Evolutionary conservation across 345 rosid genomes (phyloP), one percentile per base, ranked within the genome.

Genomic region (Eucalyptus viminalis): DNA sequence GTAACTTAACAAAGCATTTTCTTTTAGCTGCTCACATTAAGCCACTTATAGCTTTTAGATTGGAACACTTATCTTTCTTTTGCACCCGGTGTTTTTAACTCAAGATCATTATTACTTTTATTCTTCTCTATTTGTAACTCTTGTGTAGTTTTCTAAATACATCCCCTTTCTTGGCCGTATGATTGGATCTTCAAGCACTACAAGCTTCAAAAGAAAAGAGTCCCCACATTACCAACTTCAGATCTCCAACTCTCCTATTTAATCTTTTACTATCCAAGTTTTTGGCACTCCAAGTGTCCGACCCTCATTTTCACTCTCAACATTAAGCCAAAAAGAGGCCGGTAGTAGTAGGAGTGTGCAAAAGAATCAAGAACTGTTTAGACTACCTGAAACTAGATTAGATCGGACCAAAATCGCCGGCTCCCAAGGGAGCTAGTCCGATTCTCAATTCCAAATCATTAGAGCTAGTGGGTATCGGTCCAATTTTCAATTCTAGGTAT

Each of bases 401-500:
- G 58, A 53, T 53, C 1, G 5, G 1, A 53, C 58, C 58, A 53
- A 53, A 53, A 53, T 4, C 0, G 9, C 58, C 1, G 11, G 0
- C 58, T 53, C 58, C 11, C 25, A 21, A 53, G 58, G 5, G 58
- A 53, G 11, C 25, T 0, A 0, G 3, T 21, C 2, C 2, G 0
- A 1, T 53, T 53, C 58, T 53, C 2, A 53, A 2, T 53, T 53
- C 25, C 25, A 53, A 53, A 21, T 4, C 25, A 53, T 53, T 53
- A 53, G 58, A 53, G 24, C 1, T 21, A 1, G 25, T 8, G 58
- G 24, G 11, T 53, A 21, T 2, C 2, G 1, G 1, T 53, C 58
- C 25, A 21, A 53, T 21, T 53, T 25, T 53, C 0, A 2, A 53
- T 21, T 53, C 58, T 21, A 53, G 4, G 58, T 53, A 53, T 53